Conservation (phyloP, 1,284 basidiomycete species). For the Rhodotorula mucilaginosa region DNA sequence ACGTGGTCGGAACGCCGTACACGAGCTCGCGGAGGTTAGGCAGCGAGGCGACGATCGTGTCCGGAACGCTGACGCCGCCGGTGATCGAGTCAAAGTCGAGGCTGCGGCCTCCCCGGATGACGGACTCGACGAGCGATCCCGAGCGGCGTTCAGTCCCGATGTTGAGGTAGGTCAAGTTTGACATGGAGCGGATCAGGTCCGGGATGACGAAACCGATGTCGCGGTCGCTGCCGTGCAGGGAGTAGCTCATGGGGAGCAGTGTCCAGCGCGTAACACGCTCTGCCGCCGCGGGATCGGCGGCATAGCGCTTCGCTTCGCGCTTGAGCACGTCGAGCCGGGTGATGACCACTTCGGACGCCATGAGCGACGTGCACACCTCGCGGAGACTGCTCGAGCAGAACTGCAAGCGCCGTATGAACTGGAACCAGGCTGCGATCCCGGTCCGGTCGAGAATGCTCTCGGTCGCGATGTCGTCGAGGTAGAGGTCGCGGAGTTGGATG, state of each 20-base stretch:
- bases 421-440: not conserved
- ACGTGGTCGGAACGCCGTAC: slow-evolving; percentile 17
- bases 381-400: not conserved
- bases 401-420: not conserved
- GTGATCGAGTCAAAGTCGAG: slow-evolving; percentile 9
- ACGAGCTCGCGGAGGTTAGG: slow-evolving; percentile 10
- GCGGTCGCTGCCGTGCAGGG: not conserved
- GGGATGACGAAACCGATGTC: slow-evolving; percentile 2
- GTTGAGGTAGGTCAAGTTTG: not conserved
- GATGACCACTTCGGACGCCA: slow-evolving; percentile 11
- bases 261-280: not conserved
- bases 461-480: not conserved
- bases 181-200: not conserved
- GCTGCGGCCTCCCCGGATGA: not conserved
- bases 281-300: not conserved
- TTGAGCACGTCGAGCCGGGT: slow-evolving; percentile 5
- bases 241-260: slow-evolving; percentile 8
- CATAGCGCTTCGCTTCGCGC: not conserved
- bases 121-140: not conserved
- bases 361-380: not conserved
- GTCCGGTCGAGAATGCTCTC: not conserved
- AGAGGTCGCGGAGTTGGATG: slow-evolving; percentile 7
- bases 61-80: slow-evolving; percentile 22
- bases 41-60: slow-evolving; percentile 2
- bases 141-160: not conserved